phyloP scores from a whole-genome alignment of 805 yeast genomes.

The Starmerella cellae region DNA sequence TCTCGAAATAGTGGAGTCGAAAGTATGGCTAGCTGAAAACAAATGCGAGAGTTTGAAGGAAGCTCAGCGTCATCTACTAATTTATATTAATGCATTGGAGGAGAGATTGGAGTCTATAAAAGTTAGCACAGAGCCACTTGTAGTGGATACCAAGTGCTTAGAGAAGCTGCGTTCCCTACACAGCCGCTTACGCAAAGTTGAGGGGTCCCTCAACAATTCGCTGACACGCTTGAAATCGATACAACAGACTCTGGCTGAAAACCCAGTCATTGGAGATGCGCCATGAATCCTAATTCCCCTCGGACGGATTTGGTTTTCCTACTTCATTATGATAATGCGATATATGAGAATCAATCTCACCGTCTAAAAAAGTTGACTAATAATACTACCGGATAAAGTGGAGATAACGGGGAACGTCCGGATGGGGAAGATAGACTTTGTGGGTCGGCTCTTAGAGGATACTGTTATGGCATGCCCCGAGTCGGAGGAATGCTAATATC shows the following conservation, averaged over 20 bases:
- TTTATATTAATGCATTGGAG: conserved; percentile 10
- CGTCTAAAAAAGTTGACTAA: too few relatives aligned
- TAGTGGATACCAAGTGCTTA: not conserved
- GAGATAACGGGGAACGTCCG: too few relatives aligned
- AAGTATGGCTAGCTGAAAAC: conserved; percentile 7
- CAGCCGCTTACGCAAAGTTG: conserved; percentile 1
- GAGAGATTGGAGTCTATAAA: conserved; percentile 5
- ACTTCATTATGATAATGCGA: too few relatives aligned
- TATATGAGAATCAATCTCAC: too few relatives aligned
- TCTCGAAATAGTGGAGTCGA: conserved; percentile 11
- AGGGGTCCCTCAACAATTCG: conserved; percentile 2
- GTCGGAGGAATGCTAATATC: too few relatives aligned
- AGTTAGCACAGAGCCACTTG: conserved; percentile 4
- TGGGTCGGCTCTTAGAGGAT: too few relatives aligned
- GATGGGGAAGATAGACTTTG: too few relatives aligned
- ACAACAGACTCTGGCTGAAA: not conserved
- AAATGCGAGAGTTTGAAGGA: conserved; percentile 10
- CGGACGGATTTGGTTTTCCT: too few relatives aligned
- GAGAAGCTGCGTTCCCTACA: conserved; percentile 1
- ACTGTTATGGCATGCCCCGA: too few relatives aligned
- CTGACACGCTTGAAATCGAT: not conserved
- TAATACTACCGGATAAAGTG: too few relatives aligned
- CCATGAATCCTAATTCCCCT: too few relatives aligned
- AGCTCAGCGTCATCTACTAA: conserved; percentile 10
- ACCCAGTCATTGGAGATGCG: too few relatives aligned